A percentile compares a stretch with the other conserved stretches of the same genome.
Evolutionary conservation across 495 filamentous ascomycete species (phyloP).

Genomic region (Trichoderma orchidacearum): DNA sequence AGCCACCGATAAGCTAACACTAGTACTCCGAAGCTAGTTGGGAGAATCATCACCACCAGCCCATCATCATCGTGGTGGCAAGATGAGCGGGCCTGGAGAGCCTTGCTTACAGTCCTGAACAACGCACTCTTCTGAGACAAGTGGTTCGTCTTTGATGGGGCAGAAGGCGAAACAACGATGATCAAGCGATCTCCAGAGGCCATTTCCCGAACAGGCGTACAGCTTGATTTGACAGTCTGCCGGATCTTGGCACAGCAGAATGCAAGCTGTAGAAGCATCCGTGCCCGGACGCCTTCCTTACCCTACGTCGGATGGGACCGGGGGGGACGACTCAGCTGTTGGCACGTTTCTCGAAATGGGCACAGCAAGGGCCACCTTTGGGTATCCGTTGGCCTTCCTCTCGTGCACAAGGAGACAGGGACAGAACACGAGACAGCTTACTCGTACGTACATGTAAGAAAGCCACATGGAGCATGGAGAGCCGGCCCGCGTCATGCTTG

Average conservation of each 20-base stretch:
- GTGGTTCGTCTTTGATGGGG: background rate
- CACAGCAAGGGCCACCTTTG: background rate
- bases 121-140: background rate
- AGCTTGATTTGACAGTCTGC: background rate
- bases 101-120: background rate
- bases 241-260: background rate
- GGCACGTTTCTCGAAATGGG: background rate
- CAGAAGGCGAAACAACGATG: background rate
- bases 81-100: background rate
- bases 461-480: background rate
- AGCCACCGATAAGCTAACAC: conserved; percentile 1
- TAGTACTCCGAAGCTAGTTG: background rate
- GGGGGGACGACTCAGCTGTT: background rate
- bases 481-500: background rate
- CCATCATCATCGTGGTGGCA: background rate
- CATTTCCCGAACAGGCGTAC: background rate
- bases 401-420: background rate
- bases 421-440: background rate
- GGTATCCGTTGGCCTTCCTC: background rate
- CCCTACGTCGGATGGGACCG: background rate
- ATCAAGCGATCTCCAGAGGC: background rate
- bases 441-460: background rate
- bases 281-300: background rate
- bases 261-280: background rate
- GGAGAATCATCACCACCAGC: background rate